Evolutionary conservation across 768 basidiomycete species (phyloP).

Genomic region (Tricholoma sp.): DNA sequence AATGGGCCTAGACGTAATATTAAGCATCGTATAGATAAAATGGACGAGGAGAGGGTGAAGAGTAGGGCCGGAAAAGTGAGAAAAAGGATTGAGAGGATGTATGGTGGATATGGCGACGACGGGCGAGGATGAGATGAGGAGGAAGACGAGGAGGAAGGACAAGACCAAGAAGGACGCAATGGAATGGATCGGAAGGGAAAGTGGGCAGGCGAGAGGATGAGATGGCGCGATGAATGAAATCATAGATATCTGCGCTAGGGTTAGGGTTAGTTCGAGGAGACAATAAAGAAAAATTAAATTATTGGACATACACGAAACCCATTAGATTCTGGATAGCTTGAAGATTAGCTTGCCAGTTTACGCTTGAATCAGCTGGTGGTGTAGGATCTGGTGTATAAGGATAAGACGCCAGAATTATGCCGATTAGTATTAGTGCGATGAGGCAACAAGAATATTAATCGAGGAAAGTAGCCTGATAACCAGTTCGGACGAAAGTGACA

Average conservation of each 20-base stretch:
- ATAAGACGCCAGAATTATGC: slow-evolving; percentile 65
- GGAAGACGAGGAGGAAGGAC: background rate
- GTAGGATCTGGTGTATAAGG: slow-evolving; percentile 36
- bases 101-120: slow-evolving; percentile 45
- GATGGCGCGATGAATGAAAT: no score
- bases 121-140: no score
- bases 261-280: slow-evolving; percentile 18
- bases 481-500: slow-evolving; percentile 23
- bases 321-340: slow-evolving; percentile 91
- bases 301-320: slow-evolving; percentile 67
- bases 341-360: slow-evolving; percentile 82
- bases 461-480: slow-evolving; percentile 66
- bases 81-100: slow-evolving; percentile 45
- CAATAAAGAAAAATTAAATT: slow-evolving; percentile 29
- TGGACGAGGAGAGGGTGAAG: no score
- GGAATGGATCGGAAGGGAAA: no score
- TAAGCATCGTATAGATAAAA: slow-evolving; percentile 47
- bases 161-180: slow-evolving; percentile 25
- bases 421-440: slow-evolving; percentile 51
- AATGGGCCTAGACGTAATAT: slow-evolving; percentile 22
- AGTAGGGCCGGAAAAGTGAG: slow-evolving; percentile 46
- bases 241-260: no score
- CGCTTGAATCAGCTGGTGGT: slow-evolving; percentile 43
- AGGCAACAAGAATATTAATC: slow-evolving; percentile 67
- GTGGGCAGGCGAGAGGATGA: no score